A percentile compares a stretch with the other conserved stretches of the same genome.
These are phyloP conservation scores for Aegle marmelos DNA, from an alignment of 345 rosid species.

Conservation along the genomic window DNA sequence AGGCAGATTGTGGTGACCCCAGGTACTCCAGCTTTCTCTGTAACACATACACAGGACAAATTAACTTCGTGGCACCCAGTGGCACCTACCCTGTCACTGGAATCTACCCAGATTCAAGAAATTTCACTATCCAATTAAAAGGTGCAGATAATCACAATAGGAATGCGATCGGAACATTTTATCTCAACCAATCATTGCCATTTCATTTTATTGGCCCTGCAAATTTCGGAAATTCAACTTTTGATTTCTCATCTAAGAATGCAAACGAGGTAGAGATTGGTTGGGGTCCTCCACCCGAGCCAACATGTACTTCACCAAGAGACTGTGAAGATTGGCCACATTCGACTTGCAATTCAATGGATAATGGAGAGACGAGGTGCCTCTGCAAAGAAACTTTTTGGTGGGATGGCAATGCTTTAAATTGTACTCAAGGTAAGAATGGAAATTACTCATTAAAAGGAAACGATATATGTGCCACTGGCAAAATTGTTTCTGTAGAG, in stretches of 20 bases:
- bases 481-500: neutral
- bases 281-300: constrained; percentile 54
- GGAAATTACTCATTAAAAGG: neutral
- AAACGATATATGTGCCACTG: neutral
- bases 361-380: constrained; percentile 32
- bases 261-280: constrained; percentile 38
- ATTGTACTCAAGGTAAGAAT: constrained; percentile 44
- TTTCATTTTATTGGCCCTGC: constrained; percentile 25
- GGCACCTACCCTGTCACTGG: constrained; percentile 13
- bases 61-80: constrained; percentile 30
- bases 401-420: constrained; percentile 43
- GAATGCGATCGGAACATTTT: neutral
- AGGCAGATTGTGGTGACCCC: constrained; percentile 55
- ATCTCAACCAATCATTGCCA: constrained; percentile 20
- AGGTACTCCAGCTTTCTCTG: constrained; percentile 49
- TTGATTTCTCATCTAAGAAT: neutral
- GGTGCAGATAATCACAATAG: constrained; percentile 14
- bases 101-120: constrained; percentile 32
- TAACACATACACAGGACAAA: constrained; percentile 37
- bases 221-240: constrained; percentile 11
- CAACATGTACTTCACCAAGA: constrained; percentile 34
- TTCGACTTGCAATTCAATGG: constrained; percentile 34
- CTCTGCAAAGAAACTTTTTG: constrained; percentile 36
- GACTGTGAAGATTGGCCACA: constrained; percentile 62
- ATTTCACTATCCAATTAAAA: constrained; percentile 32